Percentiles rank a stretch among this genome's conserved stretches.
Conservation (phyloP, 768 basidiomycete genomes). For the Tulasnella sp. region DNA sequence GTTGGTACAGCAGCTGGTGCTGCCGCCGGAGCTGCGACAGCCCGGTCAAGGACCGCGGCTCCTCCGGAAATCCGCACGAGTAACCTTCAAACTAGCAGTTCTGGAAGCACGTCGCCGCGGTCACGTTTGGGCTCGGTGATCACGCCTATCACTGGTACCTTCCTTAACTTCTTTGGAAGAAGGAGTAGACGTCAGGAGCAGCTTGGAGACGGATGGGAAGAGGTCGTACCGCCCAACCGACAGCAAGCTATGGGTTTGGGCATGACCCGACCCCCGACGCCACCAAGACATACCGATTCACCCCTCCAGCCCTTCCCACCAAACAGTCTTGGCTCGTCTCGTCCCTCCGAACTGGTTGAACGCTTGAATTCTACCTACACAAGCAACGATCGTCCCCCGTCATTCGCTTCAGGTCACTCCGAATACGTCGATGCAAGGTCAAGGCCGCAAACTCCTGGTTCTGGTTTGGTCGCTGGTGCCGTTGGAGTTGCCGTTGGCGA, state of each 20-base stretch:
- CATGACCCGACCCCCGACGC: neutral
- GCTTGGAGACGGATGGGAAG: slow-evolving; percentile 24
- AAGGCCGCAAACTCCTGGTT: slow-evolving; percentile 14
- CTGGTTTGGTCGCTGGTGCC: neutral
- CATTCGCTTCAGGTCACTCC: slow-evolving; percentile 23
- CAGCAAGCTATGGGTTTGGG: slow-evolving; percentile 13
- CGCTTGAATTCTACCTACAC: slow-evolving; percentile 27
- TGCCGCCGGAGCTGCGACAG: neutral
- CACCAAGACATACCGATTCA: neutral
- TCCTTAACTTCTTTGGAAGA: neutral
- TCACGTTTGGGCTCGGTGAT: neutral
- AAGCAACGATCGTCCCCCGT: neutral
- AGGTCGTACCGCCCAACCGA: neutral
- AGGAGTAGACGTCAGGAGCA: neutral
- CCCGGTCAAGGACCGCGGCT: neutral
- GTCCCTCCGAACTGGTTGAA: neutral
- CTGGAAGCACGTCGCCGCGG: neutral
- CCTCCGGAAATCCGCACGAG: slow-evolving; percentile 2
- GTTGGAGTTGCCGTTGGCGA: neutral
- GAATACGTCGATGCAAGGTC: slow-evolving; percentile 27
- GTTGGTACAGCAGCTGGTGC: neutral
- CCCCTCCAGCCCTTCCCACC: slow-evolving; percentile 25
- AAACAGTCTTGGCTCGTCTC: neutral
- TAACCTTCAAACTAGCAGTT: neutral
- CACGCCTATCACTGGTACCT: neutral